These are phyloP conservation scores for Sparassis latifolia DNA, from an alignment of 1,284 basidiomycete species.

Conservation along the genomic window DNA sequence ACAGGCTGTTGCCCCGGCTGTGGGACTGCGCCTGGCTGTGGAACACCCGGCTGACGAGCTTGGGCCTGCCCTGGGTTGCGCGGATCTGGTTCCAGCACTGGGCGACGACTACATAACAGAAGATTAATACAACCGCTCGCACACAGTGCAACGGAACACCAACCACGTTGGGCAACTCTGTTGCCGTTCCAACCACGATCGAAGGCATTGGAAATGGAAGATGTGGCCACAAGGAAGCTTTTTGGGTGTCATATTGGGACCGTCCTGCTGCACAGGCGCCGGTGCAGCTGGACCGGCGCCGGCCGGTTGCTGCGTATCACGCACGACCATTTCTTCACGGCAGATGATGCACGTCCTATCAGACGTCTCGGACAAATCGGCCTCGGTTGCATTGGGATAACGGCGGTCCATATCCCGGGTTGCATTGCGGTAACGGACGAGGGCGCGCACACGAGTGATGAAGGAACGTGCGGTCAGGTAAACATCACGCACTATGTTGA, in stretches of 20 bases:
- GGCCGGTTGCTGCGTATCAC: slow-evolving; percentile 24
- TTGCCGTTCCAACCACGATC: slow-evolving; percentile 97
- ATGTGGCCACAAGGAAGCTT: slow-evolving; percentile 95
- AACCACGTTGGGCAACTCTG: slow-evolving; percentile 95
- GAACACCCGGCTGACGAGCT: slow-evolving; percentile 27
- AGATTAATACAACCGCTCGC: slow-evolving; percentile 11
- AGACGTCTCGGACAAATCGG: slow-evolving; percentile 73
- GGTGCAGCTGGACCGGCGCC: slow-evolving; percentile 20
- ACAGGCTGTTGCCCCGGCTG: slow-evolving; percentile 9
- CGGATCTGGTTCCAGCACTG: slow-evolving; percentile 62
- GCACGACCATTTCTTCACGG: slow-evolving; percentile 87
- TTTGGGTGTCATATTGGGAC: slow-evolving; percentile 93
- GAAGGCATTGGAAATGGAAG: slow-evolving; percentile 96
- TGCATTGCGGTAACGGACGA: slow-evolving; percentile 89
- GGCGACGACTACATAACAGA: slow-evolving; percentile 58
- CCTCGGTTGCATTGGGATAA: slow-evolving; percentile 90
- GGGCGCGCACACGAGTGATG: slow-evolving; percentile 78
- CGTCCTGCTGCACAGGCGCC: slow-evolving; percentile 36
- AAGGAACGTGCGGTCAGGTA: slow-evolving; percentile 94
- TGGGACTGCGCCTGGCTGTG: slow-evolving; percentile 25
- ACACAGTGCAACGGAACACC: slow-evolving; percentile 18
- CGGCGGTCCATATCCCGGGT: slow-evolving; percentile 96
- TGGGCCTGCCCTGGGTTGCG: slow-evolving; percentile 23
- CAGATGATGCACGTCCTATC: slow-evolving; percentile 98
- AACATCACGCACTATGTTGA: slow-evolving; percentile 96